Percentiles rank a stretch among this genome's conserved stretches.
Conservation (phyloP, 305 asterid species). For the Euphrasia arctica region DNA sequence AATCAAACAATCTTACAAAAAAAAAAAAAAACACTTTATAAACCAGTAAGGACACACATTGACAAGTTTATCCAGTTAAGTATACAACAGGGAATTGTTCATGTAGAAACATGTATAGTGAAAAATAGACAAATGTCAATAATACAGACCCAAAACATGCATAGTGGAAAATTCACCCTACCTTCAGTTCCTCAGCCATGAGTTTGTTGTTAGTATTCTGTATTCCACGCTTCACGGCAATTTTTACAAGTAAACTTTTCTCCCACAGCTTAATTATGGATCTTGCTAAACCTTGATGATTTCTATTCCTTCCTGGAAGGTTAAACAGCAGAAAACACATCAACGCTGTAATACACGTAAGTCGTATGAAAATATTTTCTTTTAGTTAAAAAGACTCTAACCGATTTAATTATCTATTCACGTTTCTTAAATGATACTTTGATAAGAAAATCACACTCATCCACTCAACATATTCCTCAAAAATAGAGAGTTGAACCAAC, state of each 20-base stretch:
- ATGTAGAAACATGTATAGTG: neutral
- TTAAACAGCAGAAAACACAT: constrained; percentile 21
- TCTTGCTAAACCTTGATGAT: constrained; percentile 95
- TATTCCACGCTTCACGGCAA: constrained; percentile 99
- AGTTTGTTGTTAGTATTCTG: constrained; percentile 96
- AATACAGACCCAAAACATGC: neutral
- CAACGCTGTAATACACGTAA: too few species aligned
- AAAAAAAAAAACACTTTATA: constrained; percentile 6
- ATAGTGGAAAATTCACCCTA: constrained; percentile 25
- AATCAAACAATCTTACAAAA: neutral
- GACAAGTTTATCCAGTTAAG: neutral
- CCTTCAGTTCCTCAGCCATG: constrained; percentile 99
- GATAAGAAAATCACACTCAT: too few species aligned
- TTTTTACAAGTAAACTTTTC: constrained; percentile 87
- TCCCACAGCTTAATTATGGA: constrained; percentile 95
- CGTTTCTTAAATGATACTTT: too few species aligned
- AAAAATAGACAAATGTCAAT: constrained; percentile 1
- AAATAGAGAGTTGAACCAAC: too few species aligned
- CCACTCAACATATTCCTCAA: too few species aligned
- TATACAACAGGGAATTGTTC: neutral
- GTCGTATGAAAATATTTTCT: too few species aligned
- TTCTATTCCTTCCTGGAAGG: constrained; percentile 82
- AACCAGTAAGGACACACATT: neutral
- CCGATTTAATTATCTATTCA: too few species aligned
- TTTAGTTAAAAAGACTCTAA: too few species aligned